Evolutionary conservation across 1,139 yeast genomes (phyloP).

Genomic region (Kodamaea fungicola): DNA sequence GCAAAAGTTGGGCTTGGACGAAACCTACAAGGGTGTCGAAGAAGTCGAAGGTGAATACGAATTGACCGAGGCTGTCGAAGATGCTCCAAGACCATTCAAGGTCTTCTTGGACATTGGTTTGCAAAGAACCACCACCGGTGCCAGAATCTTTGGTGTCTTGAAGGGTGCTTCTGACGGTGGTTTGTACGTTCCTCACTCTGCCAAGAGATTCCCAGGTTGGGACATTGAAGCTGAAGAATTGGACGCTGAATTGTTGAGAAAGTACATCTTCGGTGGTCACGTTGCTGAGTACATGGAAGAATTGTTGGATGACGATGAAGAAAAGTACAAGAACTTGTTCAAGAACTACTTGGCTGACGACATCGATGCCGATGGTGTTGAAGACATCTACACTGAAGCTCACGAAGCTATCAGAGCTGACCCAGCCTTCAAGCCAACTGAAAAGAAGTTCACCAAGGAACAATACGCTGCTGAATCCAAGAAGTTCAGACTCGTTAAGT

Average conservation of each 20-base stretch:
- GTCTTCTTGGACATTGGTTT: slow-evolving; percentile 99
- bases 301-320: slow-evolving; percentile 99
- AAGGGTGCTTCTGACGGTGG: slow-evolving; percentile 99
- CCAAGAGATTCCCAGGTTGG: slow-evolving; percentile 99
- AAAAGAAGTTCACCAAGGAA: slow-evolving; percentile 94
- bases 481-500: slow-evolving; percentile 86
- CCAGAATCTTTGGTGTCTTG: slow-evolving; percentile 98
- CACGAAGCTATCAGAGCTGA: slow-evolving; percentile 95
- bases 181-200: slow-evolving; percentile 97
- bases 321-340: slow-evolving; percentile 96
- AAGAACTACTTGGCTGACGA: slow-evolving; percentile 96
- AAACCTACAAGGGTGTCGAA: slow-evolving; percentile 97
- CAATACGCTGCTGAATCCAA: slow-evolving; percentile 96
- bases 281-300: slow-evolving; percentile 99
- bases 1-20: slow-evolving; percentile 96
- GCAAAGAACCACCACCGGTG: slow-evolving; percentile 99
- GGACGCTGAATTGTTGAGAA: slow-evolving; percentile 96
- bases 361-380: slow-evolving; percentile 94
- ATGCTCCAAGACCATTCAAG: slow-evolving; percentile 99
- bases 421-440: slow-evolving; percentile 88
- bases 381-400: slow-evolving; percentile 93
- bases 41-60: slow-evolving; percentile 99
- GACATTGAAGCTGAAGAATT: slow-evolving; percentile 98
- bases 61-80: slow-evolving; percentile 98
- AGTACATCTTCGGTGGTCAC: slow-evolving; percentile 99